A percentile compares a stretch with the other conserved stretches of the same genome.
Evolutionary conservation across 2,329 filamentous ascomycete genomes (phyloP).

Genomic region (Cladosporium sp.): DNA sequence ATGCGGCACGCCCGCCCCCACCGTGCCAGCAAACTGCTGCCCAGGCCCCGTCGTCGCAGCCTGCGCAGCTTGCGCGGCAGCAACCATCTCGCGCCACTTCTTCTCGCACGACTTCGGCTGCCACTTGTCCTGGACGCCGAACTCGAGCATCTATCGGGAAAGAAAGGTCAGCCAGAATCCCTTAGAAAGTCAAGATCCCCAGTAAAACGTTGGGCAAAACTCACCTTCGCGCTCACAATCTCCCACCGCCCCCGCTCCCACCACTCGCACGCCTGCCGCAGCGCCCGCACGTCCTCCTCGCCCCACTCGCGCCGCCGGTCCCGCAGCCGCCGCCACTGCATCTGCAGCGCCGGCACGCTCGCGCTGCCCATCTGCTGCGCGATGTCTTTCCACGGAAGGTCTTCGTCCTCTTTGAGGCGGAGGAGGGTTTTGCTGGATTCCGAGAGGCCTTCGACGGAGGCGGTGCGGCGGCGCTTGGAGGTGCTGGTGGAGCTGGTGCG

Average conservation of each 20-base stretch:
- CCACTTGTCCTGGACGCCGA: conserved; percentile 46
- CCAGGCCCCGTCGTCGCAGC: conserved; percentile 11
- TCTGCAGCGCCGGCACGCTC: conserved; percentile 48
- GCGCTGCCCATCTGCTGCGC: conserved; percentile 44
- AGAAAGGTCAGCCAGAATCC: conserved; percentile 3
- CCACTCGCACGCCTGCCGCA: conserved; percentile 46
- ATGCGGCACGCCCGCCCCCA: conserved; percentile 20
- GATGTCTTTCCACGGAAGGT: conserved; percentile 51
- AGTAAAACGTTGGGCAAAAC: conserved; percentile 2
- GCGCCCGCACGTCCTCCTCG: conserved; percentile 44
- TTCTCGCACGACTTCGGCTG: conserved; percentile 43
- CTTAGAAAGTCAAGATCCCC: no score
- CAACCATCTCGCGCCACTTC: conserved; percentile 45
- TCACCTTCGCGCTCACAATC: conserved; percentile 47
- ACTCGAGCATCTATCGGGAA: conserved; percentile 46
- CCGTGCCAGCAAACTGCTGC: conserved; percentile 25
- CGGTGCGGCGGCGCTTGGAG: conserved; percentile 38
- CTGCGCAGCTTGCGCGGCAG: conserved; percentile 18
- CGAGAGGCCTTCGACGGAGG: conserved; percentile 37
- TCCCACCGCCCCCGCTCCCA: conserved; percentile 50
- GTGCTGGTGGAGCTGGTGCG: neutral
- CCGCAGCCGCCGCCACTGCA: conserved; percentile 48
- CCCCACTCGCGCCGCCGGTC: conserved; percentile 48
- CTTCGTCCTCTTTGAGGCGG: conserved; percentile 47
- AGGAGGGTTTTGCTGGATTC: conserved; percentile 48